These are phyloP conservation scores for Lentinula sp. DNA, from an alignment of 768 basidiomycete genomes.

Conservation along the genomic window DNA sequence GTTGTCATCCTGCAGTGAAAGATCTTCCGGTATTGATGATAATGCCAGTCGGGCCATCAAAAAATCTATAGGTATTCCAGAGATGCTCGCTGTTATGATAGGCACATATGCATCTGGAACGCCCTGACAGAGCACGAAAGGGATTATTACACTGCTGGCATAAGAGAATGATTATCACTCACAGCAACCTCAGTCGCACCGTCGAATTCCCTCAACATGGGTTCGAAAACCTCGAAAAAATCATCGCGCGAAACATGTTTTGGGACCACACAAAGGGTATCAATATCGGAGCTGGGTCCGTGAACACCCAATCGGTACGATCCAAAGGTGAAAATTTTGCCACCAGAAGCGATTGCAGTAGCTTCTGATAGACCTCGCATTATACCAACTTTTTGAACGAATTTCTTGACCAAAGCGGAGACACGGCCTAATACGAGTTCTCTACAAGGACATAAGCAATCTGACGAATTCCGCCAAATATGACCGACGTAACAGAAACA, in stretches of 20 bases:
- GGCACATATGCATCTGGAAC: conserved; percentile 98
- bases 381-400: conserved; percentile 80
- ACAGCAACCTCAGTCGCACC: conserved; percentile 89
- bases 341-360: conserved; percentile 85
- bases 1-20: conserved; percentile 88
- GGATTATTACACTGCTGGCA: not conserved
- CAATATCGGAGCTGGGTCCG: conserved; percentile 93
- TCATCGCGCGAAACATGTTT: conserved; percentile 94
- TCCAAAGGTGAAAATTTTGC: conserved; percentile 98
- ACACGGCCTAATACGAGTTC: conserved; percentile 91
- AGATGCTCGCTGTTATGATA: conserved; percentile 86
- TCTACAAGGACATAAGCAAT: conserved; percentile 36
- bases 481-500: not conserved
- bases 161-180: conserved; percentile 24
- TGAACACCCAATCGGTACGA: conserved; percentile 98
- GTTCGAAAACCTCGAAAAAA: conserved; percentile 89
- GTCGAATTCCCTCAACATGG: conserved; percentile 78
- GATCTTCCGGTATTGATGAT: conserved; percentile 85
- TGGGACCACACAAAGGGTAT: conserved; percentile 96
- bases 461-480: not conserved
- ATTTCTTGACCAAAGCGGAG: conserved; percentile 84
- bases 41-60: conserved; percentile 86
- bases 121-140: conserved; percentile 43
- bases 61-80: conserved; percentile 90
- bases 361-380: conserved; percentile 80